Evolutionary conservation across 768 basidiomycete species (phyloP).

Genomic region (Panaeolus papilionaceus): DNA sequence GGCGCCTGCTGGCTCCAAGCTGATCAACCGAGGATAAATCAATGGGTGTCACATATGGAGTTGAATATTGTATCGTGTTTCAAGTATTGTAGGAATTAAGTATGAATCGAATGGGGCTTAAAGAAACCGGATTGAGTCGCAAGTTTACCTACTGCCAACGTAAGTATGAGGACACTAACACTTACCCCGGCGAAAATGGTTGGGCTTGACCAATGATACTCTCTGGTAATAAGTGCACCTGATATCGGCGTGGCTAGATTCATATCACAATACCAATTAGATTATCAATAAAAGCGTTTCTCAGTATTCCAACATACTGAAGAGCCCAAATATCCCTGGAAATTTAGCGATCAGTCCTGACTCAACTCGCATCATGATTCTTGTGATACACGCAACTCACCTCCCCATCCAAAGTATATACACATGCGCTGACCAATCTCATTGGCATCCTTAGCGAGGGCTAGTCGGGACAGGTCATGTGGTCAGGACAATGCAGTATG

Average conservation of each 20-base stretch:
- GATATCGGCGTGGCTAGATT: constrained; percentile 52
- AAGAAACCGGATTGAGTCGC: no score
- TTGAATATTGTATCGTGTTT: no score
- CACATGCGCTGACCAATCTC: constrained; percentile 59
- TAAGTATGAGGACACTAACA: no score
- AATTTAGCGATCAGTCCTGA: background rate
- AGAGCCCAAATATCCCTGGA: constrained; percentile 32
- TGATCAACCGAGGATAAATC: no score
- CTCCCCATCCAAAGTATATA: constrained; percentile 48
- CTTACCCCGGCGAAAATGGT: constrained; percentile 47
- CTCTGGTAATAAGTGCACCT: constrained; percentile 54
- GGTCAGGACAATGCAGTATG: no score
- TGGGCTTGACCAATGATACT: constrained; percentile 50
- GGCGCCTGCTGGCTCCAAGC: no score
- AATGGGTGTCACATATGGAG: no score
- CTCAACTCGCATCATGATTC: no score
- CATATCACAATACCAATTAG: background rate
- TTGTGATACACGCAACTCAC: constrained; percentile 20
- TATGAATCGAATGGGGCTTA: no score
- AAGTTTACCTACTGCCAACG: no score
- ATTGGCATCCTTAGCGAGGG: constrained; percentile 41
- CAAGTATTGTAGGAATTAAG: no score
- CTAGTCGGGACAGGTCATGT: constrained; percentile 13
- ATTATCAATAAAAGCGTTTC: background rate
- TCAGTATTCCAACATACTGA: constrained; percentile 37